Percentiles rank a stretch among this genome's conserved stretches.
Conservation (phyloP, 495 filamentous ascomycete species). For the Ascodesmis nigricans region DNA sequence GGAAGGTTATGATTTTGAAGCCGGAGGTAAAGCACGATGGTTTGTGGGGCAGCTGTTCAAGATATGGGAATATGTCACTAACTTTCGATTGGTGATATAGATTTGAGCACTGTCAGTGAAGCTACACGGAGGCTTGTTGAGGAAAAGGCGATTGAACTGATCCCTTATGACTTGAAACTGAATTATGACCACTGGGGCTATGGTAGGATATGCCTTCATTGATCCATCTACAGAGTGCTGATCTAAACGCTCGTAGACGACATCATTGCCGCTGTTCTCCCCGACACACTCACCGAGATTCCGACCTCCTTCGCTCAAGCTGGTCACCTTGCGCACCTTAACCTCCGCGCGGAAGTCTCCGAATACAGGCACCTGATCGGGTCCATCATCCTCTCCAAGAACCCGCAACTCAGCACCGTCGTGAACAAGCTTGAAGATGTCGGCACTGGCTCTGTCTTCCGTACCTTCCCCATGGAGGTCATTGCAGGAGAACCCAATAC, state of each 20-base stretch:
- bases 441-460: conserved; percentile 60
- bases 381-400: conserved; percentile 71
- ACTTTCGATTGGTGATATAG: conserved; percentile 33
- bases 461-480: conserved; percentile 87
- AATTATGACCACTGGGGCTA: conserved; percentile 75
- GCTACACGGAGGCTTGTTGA: conserved; percentile 44
- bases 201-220: conserved; percentile 27
- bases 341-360: conserved; percentile 57
- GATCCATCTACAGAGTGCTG: conserved; percentile 2
- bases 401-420: conserved; percentile 52
- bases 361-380: conserved; percentile 72
- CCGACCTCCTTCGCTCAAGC: conserved; percentile 71
- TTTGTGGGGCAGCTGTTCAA: conserved; percentile 22
- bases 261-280: conserved; percentile 57
- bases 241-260: conserved; percentile 33
- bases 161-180: conserved; percentile 51
- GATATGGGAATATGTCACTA: conserved; percentile 2
- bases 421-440: conserved; percentile 91
- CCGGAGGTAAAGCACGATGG: conserved; percentile 47
- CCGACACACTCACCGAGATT: conserved; percentile 46
- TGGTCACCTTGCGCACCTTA: conserved; percentile 82
- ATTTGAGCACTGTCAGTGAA: conserved; percentile 49
- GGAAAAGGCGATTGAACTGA: conserved; percentile 39
- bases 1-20: conserved; percentile 53
- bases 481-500: conserved; percentile 58